Conservation (phyloP, 495 filamentous ascomycete species). For the Corynascus novoguineensis region DNA sequence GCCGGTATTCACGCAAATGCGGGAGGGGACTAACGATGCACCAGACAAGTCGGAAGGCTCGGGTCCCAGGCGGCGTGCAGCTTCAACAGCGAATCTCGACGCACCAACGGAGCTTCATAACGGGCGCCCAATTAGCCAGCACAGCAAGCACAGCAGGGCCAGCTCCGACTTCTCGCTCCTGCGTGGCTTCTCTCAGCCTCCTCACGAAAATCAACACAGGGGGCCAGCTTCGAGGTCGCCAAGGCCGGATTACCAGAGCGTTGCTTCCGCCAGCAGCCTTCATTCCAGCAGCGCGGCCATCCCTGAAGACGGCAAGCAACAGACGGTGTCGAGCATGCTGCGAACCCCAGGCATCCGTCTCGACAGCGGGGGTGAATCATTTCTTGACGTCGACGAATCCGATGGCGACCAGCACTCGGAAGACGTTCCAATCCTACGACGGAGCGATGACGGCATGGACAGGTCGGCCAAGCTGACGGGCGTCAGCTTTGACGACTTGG, state of each 20-base stretch:
- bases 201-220: slow-evolving; percentile 32
- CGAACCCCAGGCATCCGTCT: slow-evolving; percentile 42
- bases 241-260: slow-evolving; percentile 26
- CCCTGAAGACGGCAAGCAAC: slow-evolving; percentile 33
- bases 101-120: slow-evolving; percentile 38
- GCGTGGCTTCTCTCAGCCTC: slow-evolving; percentile 34
- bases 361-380: slow-evolving; percentile 44
- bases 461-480: slow-evolving; percentile 51
- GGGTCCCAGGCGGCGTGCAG: slow-evolving; percentile 37
- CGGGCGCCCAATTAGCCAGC: slow-evolving; percentile 46
- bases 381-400: slow-evolving; percentile 56
- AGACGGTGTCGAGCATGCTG: slow-evolving; percentile 42
- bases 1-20: background rate
- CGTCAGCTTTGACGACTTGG: slow-evolving; percentile 76
- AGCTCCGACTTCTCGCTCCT: slow-evolving; percentile 59
- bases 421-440: slow-evolving; percentile 55
- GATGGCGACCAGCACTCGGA: slow-evolving; percentile 54
- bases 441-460: slow-evolving; percentile 47
- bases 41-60: slow-evolving; percentile 26
- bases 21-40: slow-evolving; percentile 21
- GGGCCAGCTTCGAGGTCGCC: slow-evolving; percentile 28
- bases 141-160: slow-evolving; percentile 55
- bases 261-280: slow-evolving; percentile 14
- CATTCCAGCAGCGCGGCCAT: slow-evolving; percentile 22
- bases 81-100: slow-evolving; percentile 50